Conservation (phyloP, 192 early-diverging fungal genomes). For the Backusella circina region DNA sequence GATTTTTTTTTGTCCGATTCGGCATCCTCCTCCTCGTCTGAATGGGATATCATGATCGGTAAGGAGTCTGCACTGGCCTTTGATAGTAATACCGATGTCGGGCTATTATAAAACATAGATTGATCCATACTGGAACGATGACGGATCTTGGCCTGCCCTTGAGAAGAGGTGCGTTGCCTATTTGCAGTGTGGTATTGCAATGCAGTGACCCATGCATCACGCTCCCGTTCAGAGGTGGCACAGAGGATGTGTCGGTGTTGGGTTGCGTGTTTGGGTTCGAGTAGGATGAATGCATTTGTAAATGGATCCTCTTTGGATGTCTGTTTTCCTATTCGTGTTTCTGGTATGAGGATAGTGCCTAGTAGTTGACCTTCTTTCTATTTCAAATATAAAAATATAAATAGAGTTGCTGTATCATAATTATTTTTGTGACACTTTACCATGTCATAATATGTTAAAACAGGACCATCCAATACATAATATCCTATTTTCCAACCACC, state of each 20-base stretch:
- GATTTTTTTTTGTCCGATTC: not conserved
- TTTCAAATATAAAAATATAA: no score
- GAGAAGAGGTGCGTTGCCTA: no score
- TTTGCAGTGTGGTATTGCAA: conserved; percentile 39
- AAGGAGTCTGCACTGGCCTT: not conserved
- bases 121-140: conserved; percentile 11
- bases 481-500: conserved; percentile 93
- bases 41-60: not conserved
- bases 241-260: conserved; percentile 76
- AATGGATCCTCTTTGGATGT: conserved; percentile 32
- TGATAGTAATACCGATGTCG: not conserved
- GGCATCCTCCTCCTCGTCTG: not conserved
- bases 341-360: conserved; percentile 67
- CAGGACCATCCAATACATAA: conserved; percentile 65
- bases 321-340: conserved; percentile 66
- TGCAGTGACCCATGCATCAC: conserved; percentile 88
- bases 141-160: not conserved
- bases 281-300: conserved; percentile 81
- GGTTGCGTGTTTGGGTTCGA: conserved; percentile 72
- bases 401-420: not conserved
- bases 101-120: not conserved
- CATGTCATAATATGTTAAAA: conserved; percentile 80
- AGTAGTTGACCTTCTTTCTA: conserved; percentile 66
- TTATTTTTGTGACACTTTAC: conserved; percentile 36
- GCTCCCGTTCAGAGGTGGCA: conserved; percentile 83